Evolutionary conservation across 257 asterid genomes (phyloP).

Genomic region (Salvia splendens): DNA sequence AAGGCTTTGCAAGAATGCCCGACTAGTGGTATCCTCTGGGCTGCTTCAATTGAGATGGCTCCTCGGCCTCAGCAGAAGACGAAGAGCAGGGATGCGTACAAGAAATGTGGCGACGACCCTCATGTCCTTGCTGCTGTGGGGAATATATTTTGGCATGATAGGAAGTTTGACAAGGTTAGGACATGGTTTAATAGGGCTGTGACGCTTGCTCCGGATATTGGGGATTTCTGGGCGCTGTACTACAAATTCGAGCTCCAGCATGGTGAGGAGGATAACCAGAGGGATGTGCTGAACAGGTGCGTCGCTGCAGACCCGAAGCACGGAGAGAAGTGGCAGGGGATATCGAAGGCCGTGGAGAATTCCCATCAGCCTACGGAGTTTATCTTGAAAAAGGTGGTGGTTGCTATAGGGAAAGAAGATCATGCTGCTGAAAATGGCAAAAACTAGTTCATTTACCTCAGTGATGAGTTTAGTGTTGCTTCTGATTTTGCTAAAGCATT

Average conservation of each 20-base stretch:
- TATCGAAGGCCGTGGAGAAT: conserved; percentile 87
- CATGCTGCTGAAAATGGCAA: conserved; percentile 54
- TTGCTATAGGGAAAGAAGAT: conserved; percentile 75
- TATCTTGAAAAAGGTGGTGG: conserved; percentile 81
- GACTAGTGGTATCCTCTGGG: conserved; percentile 80
- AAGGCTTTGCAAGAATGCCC: conserved; percentile 95
- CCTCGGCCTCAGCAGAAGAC: conserved; percentile 76
- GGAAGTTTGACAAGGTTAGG: conserved; percentile 82
- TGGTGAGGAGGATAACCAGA: conserved; percentile 68
- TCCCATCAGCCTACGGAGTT: conserved; percentile 83
- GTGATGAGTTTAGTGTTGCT: too few species aligned
- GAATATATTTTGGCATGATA: conserved; percentile 82
- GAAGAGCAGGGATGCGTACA: conserved; percentile 65
- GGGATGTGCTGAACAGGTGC: conserved; percentile 70
- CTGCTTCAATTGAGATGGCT: conserved; percentile 71
- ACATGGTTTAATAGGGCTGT: conserved; percentile 74
- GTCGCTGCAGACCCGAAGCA: conserved; percentile 89
- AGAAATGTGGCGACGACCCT: conserved; percentile 70
- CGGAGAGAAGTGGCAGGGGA: conserved; percentile 86
- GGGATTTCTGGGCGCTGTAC: conserved; percentile 88
- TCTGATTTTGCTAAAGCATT: too few species aligned
- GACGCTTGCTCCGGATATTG: conserved; percentile 77
- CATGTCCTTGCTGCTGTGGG: conserved; percentile 76
- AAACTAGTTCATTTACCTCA: conserved; percentile 24
- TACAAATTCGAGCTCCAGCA: conserved; percentile 79